Base-by-base conservation (phyloP, 2,329 filamentous ascomycete genomes). In the Exserohilum turcica region DNA sequence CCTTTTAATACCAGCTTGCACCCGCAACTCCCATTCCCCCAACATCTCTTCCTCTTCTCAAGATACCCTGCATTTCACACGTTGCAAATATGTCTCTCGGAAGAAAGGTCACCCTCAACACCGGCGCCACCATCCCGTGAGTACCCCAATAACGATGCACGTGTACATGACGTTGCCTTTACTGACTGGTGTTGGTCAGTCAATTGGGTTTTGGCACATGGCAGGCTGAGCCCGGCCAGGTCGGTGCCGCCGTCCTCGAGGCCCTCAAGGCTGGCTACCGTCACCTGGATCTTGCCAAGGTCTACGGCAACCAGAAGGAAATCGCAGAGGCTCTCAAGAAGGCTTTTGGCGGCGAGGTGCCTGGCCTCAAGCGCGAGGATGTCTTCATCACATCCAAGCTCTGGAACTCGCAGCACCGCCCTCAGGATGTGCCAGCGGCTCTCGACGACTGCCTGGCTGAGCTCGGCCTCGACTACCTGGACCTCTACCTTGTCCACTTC, bases 391-490 rank as follows among this genome's bases (percentile, higher is more conserved):
- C 92, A 61, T 91, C 89, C 74, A 96, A 96, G 82, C 86, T 96
- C 54, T 95, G 91, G 91, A 92, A 92, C 80, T 86, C 86, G 63
- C 94, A 91, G 83, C 90, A 95, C 80, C 88, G 92, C 68, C 63
- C 65, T 16, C 46, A 65, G 39, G 82, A 83, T 65, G 91, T 93
- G 68, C 82, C 79, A 73, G 84, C 84, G 75, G 86, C 86, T 72
- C 91, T 94, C 77, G 93, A 60, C 80, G 84, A 63, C 79, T 88
- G 86, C 66, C 78, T 93, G 67, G 83, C 86, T 47, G 92, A 82
- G 92, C 89, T 89, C 84, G 88, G 61, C 72, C 61, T 95, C 61
- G 91, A 92, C 71, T 94, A 95, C 82, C 92, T 96, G 76, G 91
- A 95, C 75, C 84, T 95, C 61, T 96, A 87, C 83, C 82, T 93